Conservation (phyloP, 1,139 yeast genomes). For the Casaregolazyma suthepensis region DNA sequence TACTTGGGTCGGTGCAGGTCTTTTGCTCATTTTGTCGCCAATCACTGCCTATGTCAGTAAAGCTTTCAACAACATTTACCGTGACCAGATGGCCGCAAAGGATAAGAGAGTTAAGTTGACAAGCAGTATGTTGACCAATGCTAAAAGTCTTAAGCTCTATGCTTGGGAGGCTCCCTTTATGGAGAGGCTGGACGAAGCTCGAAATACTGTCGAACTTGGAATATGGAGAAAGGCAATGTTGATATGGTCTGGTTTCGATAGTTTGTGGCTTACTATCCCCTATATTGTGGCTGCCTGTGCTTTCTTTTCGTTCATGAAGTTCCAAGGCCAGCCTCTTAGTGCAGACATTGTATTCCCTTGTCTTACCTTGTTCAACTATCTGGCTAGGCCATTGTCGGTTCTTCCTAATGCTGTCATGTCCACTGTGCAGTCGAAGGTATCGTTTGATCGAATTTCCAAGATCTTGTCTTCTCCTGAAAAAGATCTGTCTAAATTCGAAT, state of each 20-base stretch:
- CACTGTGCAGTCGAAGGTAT: slow-evolving; percentile 57
- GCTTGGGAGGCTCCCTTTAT: slow-evolving; percentile 70
- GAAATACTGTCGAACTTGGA: slow-evolving; percentile 77
- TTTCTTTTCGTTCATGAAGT: slow-evolving; percentile 46
- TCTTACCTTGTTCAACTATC: slow-evolving; percentile 49
- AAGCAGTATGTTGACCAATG: slow-evolving; percentile 58
- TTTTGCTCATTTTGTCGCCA: slow-evolving; percentile 35
- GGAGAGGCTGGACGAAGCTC: slow-evolving; percentile 46
- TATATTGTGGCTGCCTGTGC: slow-evolving; percentile 59
- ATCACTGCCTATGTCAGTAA: slow-evolving; percentile 20
- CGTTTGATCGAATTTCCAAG: slow-evolving; percentile 49
- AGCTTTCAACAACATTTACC: slow-evolving; percentile 21
- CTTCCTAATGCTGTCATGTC: slow-evolving; percentile 54
- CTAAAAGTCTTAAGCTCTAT: slow-evolving; percentile 63
- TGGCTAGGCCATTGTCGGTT: slow-evolving; percentile 54
- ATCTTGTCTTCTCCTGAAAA: slow-evolving; percentile 40
- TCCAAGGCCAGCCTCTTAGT: slow-evolving; percentile 42
- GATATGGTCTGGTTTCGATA: slow-evolving; percentile 41
- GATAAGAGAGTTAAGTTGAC: slow-evolving; percentile 54
- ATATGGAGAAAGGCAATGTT: slow-evolving; percentile 50
- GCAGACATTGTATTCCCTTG: slow-evolving; percentile 73
- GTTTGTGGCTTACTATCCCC: slow-evolving; percentile 62
- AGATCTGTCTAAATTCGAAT: slow-evolving; percentile 18
- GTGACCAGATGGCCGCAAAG: slow-evolving; percentile 39
- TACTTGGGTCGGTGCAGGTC: slow-evolving; percentile 54